Conservation (phyloP, 805 yeast species). For the Starmerella sp. region DNA sequence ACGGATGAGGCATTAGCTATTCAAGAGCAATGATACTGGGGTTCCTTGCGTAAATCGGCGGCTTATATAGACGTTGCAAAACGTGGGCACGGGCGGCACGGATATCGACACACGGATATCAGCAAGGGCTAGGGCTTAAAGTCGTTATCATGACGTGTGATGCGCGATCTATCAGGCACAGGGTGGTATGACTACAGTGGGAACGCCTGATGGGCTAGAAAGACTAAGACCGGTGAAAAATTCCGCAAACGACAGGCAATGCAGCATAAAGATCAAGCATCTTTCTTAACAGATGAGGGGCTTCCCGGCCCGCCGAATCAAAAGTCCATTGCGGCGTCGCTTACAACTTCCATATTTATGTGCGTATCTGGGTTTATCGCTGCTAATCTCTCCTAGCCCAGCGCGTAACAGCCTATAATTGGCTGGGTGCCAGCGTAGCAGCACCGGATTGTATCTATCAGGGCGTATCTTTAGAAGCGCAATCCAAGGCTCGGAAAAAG, state of each 20-base stretch:
- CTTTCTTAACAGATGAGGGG: no score
- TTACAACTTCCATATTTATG: background rate
- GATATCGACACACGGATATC: background rate
- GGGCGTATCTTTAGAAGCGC: no score
- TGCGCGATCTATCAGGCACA: background rate
- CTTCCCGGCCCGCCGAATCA: no score
- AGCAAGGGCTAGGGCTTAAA: background rate
- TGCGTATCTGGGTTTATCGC: background rate
- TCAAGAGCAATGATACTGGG: background rate
- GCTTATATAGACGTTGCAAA: background rate
- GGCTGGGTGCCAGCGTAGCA: no score
- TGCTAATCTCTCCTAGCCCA: background rate
- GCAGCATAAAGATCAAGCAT: no score
- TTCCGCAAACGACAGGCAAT: no score
- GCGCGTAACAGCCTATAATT: background rate
- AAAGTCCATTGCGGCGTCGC: background rate
- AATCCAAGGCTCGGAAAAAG: no score
- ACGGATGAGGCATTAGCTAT: conserved; percentile 23
- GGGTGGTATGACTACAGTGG: background rate
- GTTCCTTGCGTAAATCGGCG: background rate
- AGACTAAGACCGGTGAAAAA: no score
- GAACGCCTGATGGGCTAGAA: no score
- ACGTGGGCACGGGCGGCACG: background rate
- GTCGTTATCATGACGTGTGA: background rate
- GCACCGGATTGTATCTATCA: no score